Conservation (phyloP, 768 basidiomycete species). For the Pluteus cervinus region DNA sequence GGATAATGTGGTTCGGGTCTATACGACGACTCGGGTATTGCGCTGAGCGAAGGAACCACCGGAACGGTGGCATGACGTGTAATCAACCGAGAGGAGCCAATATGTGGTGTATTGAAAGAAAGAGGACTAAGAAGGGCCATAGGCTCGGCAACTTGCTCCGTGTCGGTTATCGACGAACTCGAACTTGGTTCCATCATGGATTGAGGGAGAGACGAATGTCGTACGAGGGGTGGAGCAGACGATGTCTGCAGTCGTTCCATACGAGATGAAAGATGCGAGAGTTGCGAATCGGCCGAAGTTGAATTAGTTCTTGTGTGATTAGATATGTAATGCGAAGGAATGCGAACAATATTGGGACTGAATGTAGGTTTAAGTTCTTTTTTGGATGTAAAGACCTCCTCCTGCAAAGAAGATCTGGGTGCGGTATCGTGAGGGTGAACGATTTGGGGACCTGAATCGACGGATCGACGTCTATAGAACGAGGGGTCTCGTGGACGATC, state of each 20-base stretch:
- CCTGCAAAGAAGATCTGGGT: too few species aligned
- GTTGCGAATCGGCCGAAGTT: constrained; percentile 19
- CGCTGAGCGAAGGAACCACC: constrained; percentile 7
- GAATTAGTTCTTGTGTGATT: constrained; percentile 15
- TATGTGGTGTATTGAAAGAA: constrained; percentile 11
- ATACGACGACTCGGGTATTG: constrained; percentile 6
- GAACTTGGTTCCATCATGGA: too few species aligned
- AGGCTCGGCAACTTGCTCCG: not conserved
- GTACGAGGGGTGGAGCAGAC: constrained; percentile 5
- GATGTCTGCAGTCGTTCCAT: constrained; percentile 18
- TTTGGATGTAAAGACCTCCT: constrained; percentile 39
- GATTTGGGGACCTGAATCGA: constrained; percentile 6
- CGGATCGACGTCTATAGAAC: constrained; percentile 6
- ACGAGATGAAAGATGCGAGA: constrained; percentile 15
- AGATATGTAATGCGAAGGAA: constrained; percentile 51
- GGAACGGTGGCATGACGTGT: constrained; percentile 42
- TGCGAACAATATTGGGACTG: constrained; percentile 62
- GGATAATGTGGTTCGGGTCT: constrained; percentile 3
- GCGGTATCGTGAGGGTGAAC: constrained; percentile 6
- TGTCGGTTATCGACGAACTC: not conserved
- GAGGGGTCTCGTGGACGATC: too few species aligned
- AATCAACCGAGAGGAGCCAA: constrained; percentile 24
- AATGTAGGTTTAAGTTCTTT: constrained; percentile 61
- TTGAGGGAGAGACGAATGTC: constrained; percentile 9
- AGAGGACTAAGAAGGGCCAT: not conserved